These are phyloP conservation scores for Paxillus involutus DNA, from an alignment of 768 basidiomycete genomes.

Conservation along the genomic window DNA sequence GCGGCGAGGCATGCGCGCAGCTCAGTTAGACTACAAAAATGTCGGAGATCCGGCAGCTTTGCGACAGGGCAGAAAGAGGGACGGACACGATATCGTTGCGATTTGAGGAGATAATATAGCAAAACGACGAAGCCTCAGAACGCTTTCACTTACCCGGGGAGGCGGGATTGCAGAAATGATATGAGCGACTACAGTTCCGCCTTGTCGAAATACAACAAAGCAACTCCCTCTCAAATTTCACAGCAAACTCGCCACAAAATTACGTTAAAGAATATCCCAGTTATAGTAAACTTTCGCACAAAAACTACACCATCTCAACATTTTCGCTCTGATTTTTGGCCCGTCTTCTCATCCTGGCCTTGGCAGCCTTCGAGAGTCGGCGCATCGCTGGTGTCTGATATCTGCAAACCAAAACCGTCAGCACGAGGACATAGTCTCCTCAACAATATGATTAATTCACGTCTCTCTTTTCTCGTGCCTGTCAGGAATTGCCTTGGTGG, in stretches of 20 bases:
- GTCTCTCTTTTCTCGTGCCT: conserved; percentile 32
- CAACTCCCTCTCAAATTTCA: conserved; percentile 14
- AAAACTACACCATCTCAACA: conserved; percentile 11
- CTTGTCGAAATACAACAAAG: conserved; percentile 2
- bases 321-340: conserved; percentile 30
- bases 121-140: conserved; percentile 15
- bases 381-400: conserved; percentile 56
- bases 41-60: conserved; percentile 35
- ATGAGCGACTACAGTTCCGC: conserved; percentile 3
- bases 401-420: conserved; percentile 34
- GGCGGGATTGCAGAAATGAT: conserved; percentile 13
- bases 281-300: conserved; percentile 8
- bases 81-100: conserved; percentile 17
- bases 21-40: conserved; percentile 35
- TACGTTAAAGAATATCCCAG: conserved; percentile 21
- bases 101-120: conserved; percentile 21
- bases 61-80: conserved; percentile 11
- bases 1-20: conserved; percentile 59
- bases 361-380: conserved; percentile 57
- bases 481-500: conserved; percentile 41
- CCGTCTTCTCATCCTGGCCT: conserved; percentile 50
- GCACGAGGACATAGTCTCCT: not conserved
- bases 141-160: conserved; percentile 11
- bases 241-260: conserved; percentile 14
- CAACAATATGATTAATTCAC: conserved; percentile 32